Conservation (phyloP, 768 basidiomycete species). For the Botryobasidium botryosum region DNA sequence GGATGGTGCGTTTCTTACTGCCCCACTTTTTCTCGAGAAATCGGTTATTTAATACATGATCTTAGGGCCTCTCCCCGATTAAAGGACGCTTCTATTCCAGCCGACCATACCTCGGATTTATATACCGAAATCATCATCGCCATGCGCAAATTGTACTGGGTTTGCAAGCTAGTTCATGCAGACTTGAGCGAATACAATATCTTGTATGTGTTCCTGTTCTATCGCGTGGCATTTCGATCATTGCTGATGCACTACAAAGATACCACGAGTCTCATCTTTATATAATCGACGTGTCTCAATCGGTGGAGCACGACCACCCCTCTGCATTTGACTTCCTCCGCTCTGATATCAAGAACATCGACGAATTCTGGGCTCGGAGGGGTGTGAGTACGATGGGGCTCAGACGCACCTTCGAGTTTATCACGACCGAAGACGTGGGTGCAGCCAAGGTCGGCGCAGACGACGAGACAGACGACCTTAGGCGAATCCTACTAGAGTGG, state of each 20-base stretch:
- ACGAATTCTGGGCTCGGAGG: slow-evolving; percentile 73
- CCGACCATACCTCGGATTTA: slow-evolving; percentile 34
- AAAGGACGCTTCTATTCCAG: slow-evolving; percentile 63
- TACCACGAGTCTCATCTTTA: slow-evolving; percentile 41
- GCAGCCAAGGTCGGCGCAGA: no score
- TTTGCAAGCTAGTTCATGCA: slow-evolving; percentile 89
- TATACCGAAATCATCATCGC: slow-evolving; percentile 69
- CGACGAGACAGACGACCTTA: no score
- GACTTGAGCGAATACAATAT: slow-evolving; percentile 98
- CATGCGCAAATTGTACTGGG: slow-evolving; percentile 71
- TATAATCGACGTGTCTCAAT: slow-evolving; percentile 97
- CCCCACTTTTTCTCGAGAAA: not conserved
- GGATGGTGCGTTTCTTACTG: slow-evolving; percentile 46
- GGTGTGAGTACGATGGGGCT: slow-evolving; percentile 67
- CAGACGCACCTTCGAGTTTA: slow-evolving; percentile 72
- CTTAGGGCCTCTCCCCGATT: slow-evolving; percentile 79
- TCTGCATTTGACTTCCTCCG: slow-evolving; percentile 92
- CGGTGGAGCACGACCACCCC: slow-evolving; percentile 96
- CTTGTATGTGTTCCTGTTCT: slow-evolving; percentile 31
- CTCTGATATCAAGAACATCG: slow-evolving; percentile 78
- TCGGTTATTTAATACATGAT: not conserved
- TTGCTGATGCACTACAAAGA: not conserved
- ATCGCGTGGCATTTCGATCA: not conserved
- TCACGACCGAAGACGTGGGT: slow-evolving; percentile 26
- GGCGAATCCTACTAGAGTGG: no score